phyloP scores from a whole-genome alignment of 1,284 basidiomycete species.

The Ceratobasidium sp. region DNA sequence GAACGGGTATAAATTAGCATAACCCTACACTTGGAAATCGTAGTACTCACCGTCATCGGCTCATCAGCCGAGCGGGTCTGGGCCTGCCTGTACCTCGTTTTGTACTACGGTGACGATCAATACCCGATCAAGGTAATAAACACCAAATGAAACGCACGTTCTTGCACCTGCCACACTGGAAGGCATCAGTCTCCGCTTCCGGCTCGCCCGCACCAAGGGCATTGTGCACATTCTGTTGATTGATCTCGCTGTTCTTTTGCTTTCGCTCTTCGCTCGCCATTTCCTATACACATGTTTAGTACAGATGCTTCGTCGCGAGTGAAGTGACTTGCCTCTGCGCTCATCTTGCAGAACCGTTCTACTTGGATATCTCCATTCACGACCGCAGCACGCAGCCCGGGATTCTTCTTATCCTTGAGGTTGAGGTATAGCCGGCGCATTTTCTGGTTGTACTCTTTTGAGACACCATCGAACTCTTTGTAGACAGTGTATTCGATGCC shows the following conservation, averaged over 20 bases:
- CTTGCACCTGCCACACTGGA: constrained; percentile 96
- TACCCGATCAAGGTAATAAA: neutral
- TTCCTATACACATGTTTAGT: constrained; percentile 68
- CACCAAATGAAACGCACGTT: constrained; percentile 64
- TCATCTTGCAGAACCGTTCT: constrained; percentile 83
- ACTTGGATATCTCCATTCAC: constrained; percentile 84
- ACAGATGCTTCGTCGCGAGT: neutral
- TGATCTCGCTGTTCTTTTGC: constrained; percentile 84
- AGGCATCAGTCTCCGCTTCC: constrained; percentile 96
- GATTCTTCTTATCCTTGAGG: constrained; percentile 96
- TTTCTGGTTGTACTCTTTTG: constrained; percentile 78
- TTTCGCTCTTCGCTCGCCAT: constrained; percentile 96
- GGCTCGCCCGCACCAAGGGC: constrained; percentile 91
- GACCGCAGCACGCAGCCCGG: constrained; percentile 85
- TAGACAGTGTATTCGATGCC: constrained; percentile 74
- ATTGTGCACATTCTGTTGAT: constrained; percentile 91
- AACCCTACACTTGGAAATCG: constrained; percentile 42
- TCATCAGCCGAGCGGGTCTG: constrained; percentile 96
- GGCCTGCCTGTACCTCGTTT: constrained; percentile 93
- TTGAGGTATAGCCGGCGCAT: constrained; percentile 93
- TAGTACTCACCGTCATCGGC: constrained; percentile 88
- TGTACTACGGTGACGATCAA: constrained; percentile 67
- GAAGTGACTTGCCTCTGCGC: constrained; percentile 72
- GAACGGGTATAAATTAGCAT: constrained; percentile 48
- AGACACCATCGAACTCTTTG: constrained; percentile 64